Percentiles rank a stretch among this genome's conserved stretches.
Evolutionary conservation across 495 filamentous ascomycete genomes (phyloP).

Genomic region (Neurospora cerealis): DNA sequence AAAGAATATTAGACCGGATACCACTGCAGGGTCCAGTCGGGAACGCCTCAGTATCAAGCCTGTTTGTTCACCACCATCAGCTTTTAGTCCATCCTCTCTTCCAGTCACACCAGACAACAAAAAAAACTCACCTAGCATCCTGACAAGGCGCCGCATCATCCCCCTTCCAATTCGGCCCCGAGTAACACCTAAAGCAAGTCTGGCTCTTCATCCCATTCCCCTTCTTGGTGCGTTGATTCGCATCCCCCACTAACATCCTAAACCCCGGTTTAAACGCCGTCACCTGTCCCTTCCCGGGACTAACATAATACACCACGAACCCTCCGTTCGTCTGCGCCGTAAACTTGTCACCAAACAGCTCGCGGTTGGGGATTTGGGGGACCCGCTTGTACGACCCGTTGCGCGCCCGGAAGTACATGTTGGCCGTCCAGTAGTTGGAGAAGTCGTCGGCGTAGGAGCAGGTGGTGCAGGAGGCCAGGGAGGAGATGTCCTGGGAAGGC

Average conservation of each 20-base stretch:
- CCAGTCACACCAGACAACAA: background rate
- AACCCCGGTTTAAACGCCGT: constrained; percentile 34
- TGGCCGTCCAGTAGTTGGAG: constrained; percentile 38
- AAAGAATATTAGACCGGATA: constrained; percentile 33
- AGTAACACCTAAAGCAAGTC: constrained; percentile 34
- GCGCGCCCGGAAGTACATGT: constrained; percentile 30
- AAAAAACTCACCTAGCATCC: constrained; percentile 6
- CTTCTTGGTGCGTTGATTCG: constrained; percentile 16
- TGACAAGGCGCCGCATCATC: constrained; percentile 28
- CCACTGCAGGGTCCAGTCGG: constrained; percentile 20
- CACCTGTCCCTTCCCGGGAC: constrained; percentile 22
- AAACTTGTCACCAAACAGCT: constrained; percentile 26
- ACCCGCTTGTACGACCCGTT: constrained; percentile 34
- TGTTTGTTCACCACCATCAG: background rate
- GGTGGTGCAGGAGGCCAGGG: constrained; percentile 23
- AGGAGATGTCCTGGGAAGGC: constrained; percentile 16
- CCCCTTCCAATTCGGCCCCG: constrained; percentile 24
- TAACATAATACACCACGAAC: constrained; percentile 35
- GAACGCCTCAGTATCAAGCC: constrained; percentile 19
- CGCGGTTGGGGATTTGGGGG: constrained; percentile 27
- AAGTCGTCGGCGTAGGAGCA: constrained; percentile 29
- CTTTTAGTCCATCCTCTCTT: background rate
- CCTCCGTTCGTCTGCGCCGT: constrained; percentile 30
- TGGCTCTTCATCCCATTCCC: constrained; percentile 16
- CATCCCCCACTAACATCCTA: constrained; percentile 32